These are phyloP conservation scores for Cephaloascus fragrans DNA, from an alignment of 805 yeast species.

Conservation along the genomic window DNA sequence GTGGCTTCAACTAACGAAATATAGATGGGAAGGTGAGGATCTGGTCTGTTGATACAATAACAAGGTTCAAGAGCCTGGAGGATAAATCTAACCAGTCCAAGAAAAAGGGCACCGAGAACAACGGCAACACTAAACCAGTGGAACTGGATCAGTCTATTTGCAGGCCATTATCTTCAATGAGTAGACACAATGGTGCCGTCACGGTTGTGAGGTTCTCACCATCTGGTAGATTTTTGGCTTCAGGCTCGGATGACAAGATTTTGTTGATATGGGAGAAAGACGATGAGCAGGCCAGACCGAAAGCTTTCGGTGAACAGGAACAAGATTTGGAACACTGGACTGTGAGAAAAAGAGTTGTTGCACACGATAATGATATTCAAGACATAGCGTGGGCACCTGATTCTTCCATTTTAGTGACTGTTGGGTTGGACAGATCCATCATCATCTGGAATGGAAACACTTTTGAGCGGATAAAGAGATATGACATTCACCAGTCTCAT, in stretches of 20 bases:
- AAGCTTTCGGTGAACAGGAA: constrained; percentile 60
- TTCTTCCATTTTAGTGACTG: constrained; percentile 80
- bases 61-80: constrained; percentile 21
- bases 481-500: constrained; percentile 89
- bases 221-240: constrained; percentile 80
- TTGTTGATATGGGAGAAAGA: constrained; percentile 90
- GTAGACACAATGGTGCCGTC: constrained; percentile 94
- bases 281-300: constrained; percentile 41
- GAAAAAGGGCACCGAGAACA: background rate
- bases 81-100: constrained; percentile 4
- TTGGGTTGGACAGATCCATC: constrained; percentile 87
- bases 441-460: constrained; percentile 92
- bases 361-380: constrained; percentile 96
- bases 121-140: background rate
- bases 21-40: constrained; percentile 80
- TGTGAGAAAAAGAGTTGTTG: constrained; percentile 83
- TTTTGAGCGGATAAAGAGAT: constrained; percentile 79
- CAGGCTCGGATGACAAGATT: constrained; percentile 93
- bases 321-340: constrained; percentile 88
- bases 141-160: background rate
- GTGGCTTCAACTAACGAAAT: no score
- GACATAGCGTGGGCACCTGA: constrained; percentile 99
- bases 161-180: constrained; percentile 75
- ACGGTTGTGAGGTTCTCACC: constrained; percentile 91
- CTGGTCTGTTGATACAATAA: constrained; percentile 63